A percentile compares a stretch with the other conserved stretches of the same genome.
Evolutionary conservation across 2,329 filamentous ascomycete species (phyloP).

Genomic region (Allantophomopsis lycopodina): DNA sequence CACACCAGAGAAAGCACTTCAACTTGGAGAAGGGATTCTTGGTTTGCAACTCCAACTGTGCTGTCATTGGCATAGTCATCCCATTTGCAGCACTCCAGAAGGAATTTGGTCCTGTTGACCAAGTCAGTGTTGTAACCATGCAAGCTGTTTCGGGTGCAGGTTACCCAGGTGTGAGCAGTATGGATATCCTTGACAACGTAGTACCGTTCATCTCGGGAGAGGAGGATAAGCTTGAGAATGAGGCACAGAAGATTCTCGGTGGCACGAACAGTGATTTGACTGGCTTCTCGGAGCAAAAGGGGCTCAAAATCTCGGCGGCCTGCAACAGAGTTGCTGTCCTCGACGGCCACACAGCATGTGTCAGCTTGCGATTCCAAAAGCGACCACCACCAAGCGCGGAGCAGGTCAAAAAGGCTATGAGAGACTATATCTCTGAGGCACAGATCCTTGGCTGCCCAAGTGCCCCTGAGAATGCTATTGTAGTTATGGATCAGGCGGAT

Average conservation of each 20-base stretch:
- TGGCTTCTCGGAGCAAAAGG: conserved; percentile 61
- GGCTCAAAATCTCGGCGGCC: conserved; percentile 67
- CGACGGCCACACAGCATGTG: conserved; percentile 91
- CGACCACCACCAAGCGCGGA: conserved; percentile 62
- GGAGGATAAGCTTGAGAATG: conserved; percentile 91
- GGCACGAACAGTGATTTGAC: conserved; percentile 55
- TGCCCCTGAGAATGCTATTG: conserved; percentile 68
- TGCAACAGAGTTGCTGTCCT: conserved; percentile 93
- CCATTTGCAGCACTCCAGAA: conserved; percentile 84
- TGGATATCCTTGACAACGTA: conserved; percentile 95
- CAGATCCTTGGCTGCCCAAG: conserved; percentile 76
- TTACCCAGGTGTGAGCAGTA: conserved; percentile 77
- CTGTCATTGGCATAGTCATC: conserved; percentile 90
- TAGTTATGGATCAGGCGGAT: conserved; percentile 81
- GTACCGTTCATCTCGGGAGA: conserved; percentile 89
- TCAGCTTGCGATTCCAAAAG: conserved; percentile 70
- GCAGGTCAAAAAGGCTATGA: conserved; percentile 65
- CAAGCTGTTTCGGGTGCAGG: conserved; percentile 91
- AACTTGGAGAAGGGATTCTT: conserved; percentile 74
- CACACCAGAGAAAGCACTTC: conserved; percentile 68
- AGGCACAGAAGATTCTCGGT: conserved; percentile 90
- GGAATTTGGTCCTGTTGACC: conserved; percentile 70
- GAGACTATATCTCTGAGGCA: conserved; percentile 70
- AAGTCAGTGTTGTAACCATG: conserved; percentile 73
- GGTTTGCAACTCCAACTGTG: conserved; percentile 97